Evolutionary conservation across 1,139 yeast genomes (phyloP), one percentile per base, ranked within the genome.

Genomic region (Torulaspora pretoriensis): DNA sequence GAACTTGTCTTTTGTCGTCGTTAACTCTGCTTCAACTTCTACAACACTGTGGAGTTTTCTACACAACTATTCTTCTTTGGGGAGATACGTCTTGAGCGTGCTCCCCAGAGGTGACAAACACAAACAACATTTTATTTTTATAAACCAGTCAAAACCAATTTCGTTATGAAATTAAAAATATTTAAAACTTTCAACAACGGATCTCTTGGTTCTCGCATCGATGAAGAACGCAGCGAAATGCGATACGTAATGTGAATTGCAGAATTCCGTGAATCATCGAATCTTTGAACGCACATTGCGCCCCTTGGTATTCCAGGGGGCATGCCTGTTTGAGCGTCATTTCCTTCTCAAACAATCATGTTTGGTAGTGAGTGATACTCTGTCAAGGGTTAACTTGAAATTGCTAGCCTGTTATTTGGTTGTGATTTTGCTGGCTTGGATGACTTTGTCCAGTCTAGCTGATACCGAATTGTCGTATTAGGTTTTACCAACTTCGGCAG

Each of bases 131-230:
- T 48, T 46, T 47, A 45, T 49, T 33, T 22, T 35, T 45, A 34
- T 41, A 44, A 39, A 46, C 42, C 41, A 43, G 51, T 51, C 53
- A 48, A 33, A 42, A 42, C 43, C 42, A 48, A 39, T 49, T 45
- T 49, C 48, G 44, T 40, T 47, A 47, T 47, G 48, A 49, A 54
- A 55, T 51, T 43, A 43, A 46, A 54, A 54, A 52, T 54, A 51
- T 50, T 57, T 50, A 61, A 62, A 63, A 61, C 66, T 62, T 63
- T 63, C 66, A 64, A 62, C 68, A 64, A 65, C 67, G 67, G 68
- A 65, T 65, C 69, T 64, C 69, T 65, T 65, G 69, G 69, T 61
- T 65, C 69, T 63, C 68, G 66, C 68, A 65, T 63, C 69, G 68
- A 65, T 66, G 69, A 65, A 65, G 69, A 64, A 65, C 69, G 69